These are phyloP conservation scores for Candida ovalis DNA, from an alignment of 805 yeast genomes.

Conservation along the genomic window DNA sequence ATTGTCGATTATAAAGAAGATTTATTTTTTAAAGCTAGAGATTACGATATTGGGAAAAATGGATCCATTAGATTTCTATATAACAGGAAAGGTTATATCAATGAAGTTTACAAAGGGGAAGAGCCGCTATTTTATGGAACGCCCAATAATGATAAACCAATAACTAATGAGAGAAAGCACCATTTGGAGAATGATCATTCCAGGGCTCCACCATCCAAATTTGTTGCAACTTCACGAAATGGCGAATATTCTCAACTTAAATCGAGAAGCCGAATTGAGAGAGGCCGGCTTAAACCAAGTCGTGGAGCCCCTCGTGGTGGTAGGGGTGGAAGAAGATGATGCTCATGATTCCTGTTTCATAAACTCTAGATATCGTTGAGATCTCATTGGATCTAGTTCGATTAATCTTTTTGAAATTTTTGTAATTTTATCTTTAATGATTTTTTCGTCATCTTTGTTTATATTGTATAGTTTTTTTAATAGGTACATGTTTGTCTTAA, in stretches of 20 bases:
- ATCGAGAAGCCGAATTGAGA: background rate
- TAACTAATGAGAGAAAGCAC: slow-evolving; percentile 4
- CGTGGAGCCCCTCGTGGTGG: background rate
- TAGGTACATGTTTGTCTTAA: slow-evolving; percentile 51
- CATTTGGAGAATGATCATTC: slow-evolving; percentile 3
- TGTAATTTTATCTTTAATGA: slow-evolving; percentile 26
- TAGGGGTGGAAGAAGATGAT: slow-evolving; percentile 5
- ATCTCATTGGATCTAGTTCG: slow-evolving; percentile 61
- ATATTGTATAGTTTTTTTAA: slow-evolving; percentile 32
- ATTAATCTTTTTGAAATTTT: slow-evolving; percentile 40
- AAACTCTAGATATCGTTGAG: slow-evolving; percentile 49
- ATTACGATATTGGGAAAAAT: slow-evolving; percentile 28
- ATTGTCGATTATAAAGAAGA: slow-evolving; percentile 16
- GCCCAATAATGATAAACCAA: slow-evolving; percentile 6
- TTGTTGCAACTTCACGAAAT: background rate
- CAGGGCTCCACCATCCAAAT: background rate
- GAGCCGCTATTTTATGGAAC: background rate
- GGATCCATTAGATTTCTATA: slow-evolving; percentile 33
- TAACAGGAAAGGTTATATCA: slow-evolving; percentile 23
- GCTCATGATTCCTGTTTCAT: background rate
- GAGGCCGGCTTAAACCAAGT: background rate
- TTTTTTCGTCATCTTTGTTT: slow-evolving; percentile 9
- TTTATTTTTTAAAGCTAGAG: slow-evolving; percentile 27
- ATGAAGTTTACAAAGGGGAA: slow-evolving; percentile 20
- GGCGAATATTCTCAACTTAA: slow-evolving; percentile 1